Evolutionary conservation across 73 alveolate genomes (phyloP), one percentile per base, ranked within the genome.

Genomic region (Tetrahymena borealis): DNA sequence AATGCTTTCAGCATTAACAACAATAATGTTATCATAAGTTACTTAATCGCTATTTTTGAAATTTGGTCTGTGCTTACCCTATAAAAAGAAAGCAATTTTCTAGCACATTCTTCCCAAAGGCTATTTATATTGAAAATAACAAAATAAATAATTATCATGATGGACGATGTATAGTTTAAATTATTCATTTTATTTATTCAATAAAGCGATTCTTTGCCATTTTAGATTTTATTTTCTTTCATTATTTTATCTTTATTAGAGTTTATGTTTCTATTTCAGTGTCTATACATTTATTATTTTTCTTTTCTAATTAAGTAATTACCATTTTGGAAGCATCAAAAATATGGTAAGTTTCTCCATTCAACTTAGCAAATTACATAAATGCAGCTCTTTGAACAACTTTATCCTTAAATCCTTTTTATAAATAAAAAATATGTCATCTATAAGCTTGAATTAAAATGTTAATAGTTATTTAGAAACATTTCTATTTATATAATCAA

Each of bases 271-370:
- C n/a, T n/a, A n/a, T n/a, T n/a, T n/a, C n/a, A n/a, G n/a, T n/a
- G n/a, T 41, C 78, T 7, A 18, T 3, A 60, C n/a, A 60, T 7
- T n/a, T 20, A 2, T 18, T 28, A 18, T 24, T 4, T 35, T 15
- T 20, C 85, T 13, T 24, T 60, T 35, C 28, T 60, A 18, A 18
- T 60, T 60, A 1, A 60, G 28, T 60, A 7, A 18, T 60, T 60
- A 60, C 85, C 85, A 60, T 60, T 60, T 60, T 60, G 85, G 85
- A 60, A 60, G 85, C 85, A 60, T 60, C 85, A 60, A 60, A 60
- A 60, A 60, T 60, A n/a, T 60, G 85, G 85, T 60, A 60, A 32
- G 28, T 60, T 60, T 60, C n/a, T 60, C 85, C 85, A 60, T 60
- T 60, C 2, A 35, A 35, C 31, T 60, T 60, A 15, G 85, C 85